A percentile compares a stretch with the other conserved stretches of the same genome.
phyloP scores from a whole-genome alignment of 2,329 filamentous ascomycete species.

The Neonectria neomacrospora region DNA sequence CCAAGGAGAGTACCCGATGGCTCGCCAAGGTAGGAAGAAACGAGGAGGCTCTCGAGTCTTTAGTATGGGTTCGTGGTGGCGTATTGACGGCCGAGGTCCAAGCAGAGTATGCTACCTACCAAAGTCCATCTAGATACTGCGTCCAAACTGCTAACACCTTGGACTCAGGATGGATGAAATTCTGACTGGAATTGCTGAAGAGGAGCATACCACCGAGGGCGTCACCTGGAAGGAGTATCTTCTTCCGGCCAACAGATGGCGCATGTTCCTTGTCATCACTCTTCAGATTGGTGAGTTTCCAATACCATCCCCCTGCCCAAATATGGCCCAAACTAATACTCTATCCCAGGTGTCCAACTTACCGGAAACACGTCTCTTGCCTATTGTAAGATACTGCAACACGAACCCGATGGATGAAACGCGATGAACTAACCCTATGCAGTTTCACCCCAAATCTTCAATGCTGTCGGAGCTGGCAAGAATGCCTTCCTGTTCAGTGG shows the following conservation, averaged over 20 bases:
- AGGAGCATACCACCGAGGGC: slow-evolving; percentile 56
- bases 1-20: slow-evolving; percentile 60
- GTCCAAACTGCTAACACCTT: slow-evolving; percentile 12
- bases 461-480: slow-evolving; percentile 59
- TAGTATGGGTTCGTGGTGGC: slow-evolving; percentile 65
- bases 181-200: slow-evolving; percentile 58
- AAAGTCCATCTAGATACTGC: not conserved
- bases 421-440: slow-evolving; percentile 5
- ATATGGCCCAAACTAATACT: slow-evolving; percentile 4
- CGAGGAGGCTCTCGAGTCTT: slow-evolving; percentile 58
- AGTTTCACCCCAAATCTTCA: slow-evolving; percentile 63
- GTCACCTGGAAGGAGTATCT: slow-evolving; percentile 58
- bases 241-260: slow-evolving; percentile 58
- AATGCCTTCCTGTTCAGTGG: slow-evolving; percentile 61
- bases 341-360: slow-evolving; percentile 52
- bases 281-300: slow-evolving; percentile 55
- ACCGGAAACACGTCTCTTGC: slow-evolving; percentile 63
- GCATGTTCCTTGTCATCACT: slow-evolving; percentile 60
- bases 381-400: slow-evolving; percentile 51
- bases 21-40: slow-evolving; percentile 56
- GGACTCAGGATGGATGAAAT: slow-evolving; percentile 53
- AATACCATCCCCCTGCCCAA: too few relatives aligned
- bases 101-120: slow-evolving; percentile 45
- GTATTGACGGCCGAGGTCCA: slow-evolving; percentile 48
- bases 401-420: not conserved